Percentiles rank a stretch among this genome's conserved stretches.
phyloP scores from a whole-genome alignment of 345 rosid species.

The Conringia planisiliqua region DNA sequence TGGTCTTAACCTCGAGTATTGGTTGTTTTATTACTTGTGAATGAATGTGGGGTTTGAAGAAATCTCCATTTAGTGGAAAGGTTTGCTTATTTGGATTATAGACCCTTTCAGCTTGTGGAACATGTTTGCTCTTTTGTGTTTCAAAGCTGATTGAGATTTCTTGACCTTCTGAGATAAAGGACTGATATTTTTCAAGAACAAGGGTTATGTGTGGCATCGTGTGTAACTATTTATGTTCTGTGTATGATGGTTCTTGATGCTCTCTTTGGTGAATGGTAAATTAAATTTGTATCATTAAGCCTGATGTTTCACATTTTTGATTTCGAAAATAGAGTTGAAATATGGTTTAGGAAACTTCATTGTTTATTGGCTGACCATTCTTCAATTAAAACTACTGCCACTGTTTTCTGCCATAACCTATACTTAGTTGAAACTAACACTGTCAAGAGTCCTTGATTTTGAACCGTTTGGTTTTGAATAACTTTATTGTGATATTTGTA shows the following conservation, averaged over 20 bases:
- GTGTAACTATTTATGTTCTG: background rate
- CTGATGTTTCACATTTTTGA: background rate
- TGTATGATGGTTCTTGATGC: background rate
- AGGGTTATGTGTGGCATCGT: background rate
- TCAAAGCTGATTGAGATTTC: background rate
- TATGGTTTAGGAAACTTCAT: background rate
- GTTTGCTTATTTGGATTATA: background rate
- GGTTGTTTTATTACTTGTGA: slow-evolving; percentile 1
- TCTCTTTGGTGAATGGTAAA: background rate
- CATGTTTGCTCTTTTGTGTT: background rate
- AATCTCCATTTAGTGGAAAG: background rate
- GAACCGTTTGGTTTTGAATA: background rate
- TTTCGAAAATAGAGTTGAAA: background rate
- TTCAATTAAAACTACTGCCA: background rate
- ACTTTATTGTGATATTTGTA: background rate
- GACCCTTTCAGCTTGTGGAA: background rate
- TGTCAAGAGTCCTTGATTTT: background rate
- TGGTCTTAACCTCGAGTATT: background rate
- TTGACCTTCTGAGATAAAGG: background rate
- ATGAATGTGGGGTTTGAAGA: background rate
- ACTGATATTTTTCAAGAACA: background rate
- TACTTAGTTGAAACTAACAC: background rate
- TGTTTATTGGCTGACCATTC: background rate
- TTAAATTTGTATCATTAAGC: background rate
- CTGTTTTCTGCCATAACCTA: background rate